A percentile compares a stretch with the other conserved stretches of the same genome.
These are phyloP conservation scores for Acanthamoeba culbertsoni DNA, from an alignment of 208 protist genomes.

Conservation along the genomic window DNA sequence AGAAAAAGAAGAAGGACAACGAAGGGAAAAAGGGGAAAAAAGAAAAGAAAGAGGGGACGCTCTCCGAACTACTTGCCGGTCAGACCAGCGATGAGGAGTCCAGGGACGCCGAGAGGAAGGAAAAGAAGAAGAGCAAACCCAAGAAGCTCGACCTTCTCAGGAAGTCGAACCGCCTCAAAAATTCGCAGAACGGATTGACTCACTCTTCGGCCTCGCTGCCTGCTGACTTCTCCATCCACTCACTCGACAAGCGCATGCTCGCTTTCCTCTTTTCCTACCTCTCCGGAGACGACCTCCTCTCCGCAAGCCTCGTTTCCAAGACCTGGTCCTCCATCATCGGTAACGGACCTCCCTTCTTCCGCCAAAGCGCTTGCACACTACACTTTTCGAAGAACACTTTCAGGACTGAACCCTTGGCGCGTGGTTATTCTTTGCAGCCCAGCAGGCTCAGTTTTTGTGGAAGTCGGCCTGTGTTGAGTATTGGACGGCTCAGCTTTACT, in stretches of 20 bases:
- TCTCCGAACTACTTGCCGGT: too few species aligned
- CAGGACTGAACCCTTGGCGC: too few species aligned
- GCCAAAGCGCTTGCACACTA: too few species aligned
- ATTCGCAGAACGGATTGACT: too few species aligned
- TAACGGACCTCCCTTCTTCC: background rate
- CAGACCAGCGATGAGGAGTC: too few species aligned
- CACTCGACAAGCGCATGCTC: background rate
- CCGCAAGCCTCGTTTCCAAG: background rate
- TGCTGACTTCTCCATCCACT: background rate
- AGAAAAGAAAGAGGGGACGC: too few species aligned
- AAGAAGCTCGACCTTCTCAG: background rate
- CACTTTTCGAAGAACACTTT: too few species aligned
- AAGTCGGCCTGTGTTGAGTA: background rate
- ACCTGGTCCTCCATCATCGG: background rate
- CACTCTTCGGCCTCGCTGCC: background rate
- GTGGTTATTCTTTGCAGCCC: too few species aligned
- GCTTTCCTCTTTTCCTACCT: background rate
- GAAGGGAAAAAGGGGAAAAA: background rate
- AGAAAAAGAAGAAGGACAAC: background rate
- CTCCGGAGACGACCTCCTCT: constrained; percentile 1
- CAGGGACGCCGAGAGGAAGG: background rate
- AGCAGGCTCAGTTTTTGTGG: background rate
- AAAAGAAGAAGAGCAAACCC: background rate
- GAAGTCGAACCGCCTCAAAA: too few species aligned
- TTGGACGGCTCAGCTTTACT: background rate